Base-by-base conservation (phyloP, 495 filamentous ascomycete genomes). In the Daldinia decipiens region DNA sequence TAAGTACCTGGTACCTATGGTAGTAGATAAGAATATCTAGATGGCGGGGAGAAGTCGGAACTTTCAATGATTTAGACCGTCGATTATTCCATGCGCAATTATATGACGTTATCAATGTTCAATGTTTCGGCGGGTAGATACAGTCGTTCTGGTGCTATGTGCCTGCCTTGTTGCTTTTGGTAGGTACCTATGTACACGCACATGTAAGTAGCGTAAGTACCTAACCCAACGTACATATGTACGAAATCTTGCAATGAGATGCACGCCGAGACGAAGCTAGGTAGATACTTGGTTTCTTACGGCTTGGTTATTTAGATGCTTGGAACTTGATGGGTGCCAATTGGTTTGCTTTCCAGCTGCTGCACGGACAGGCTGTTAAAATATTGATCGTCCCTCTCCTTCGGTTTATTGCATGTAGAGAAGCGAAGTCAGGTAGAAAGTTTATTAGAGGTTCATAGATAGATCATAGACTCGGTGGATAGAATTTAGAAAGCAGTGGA, bases 21-120 rank as follows among this genome's bases (percentile, higher is more conserved):
- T 43, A 47, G 52, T 62, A 39, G 59, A 62, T 57, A 65, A 12
- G 56, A 57, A 27, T 59, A 36, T 43, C 53, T 31, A 31, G 29
- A 57, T 53, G 52, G 45, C 15, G 61, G 51, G 34, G 21, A 7
- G 34, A 21, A 7, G 36, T 58, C 51, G 68, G 61, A 61, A 34
- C 31, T 66, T 65, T 60, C 38, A 50, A 57, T 60, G 62, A 6
- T 51, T 71, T 52, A 5, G 62, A 45, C 62, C 51, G 36, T 50
- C 40, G 15, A 47, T 24, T 60, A 62, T 62, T 27, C 68, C 62
- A 66, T 67, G 50, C 27, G 54, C 50, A 47, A 65, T 53, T 0
- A 50, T 67, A 71, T 71, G 69, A 71, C 69, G 69, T 67, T 71
- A 66, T 67, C 0, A 36, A 56, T 21, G 53, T 63, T 67, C 12